Evolutionary conservation across 164 flowering plant species (phyloP).

Genomic region (Nelumbo lutea): DNA sequence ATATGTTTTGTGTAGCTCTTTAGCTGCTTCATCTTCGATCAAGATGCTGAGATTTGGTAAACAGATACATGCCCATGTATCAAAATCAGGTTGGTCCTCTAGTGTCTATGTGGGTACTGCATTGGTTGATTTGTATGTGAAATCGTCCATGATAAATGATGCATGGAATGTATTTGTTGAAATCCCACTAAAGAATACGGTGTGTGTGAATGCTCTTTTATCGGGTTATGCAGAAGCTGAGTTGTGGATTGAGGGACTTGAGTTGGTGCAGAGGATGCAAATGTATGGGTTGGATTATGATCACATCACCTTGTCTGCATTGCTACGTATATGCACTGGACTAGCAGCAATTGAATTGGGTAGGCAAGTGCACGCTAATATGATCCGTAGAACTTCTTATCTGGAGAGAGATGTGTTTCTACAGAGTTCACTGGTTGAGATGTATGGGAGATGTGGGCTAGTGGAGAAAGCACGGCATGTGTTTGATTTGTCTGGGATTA

Average conservation of each 20-base stretch:
- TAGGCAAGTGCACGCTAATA: constrained; percentile 44
- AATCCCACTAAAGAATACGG: constrained; percentile 64
- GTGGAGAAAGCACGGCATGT: constrained; percentile 43
- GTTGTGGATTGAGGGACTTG: constrained; percentile 46
- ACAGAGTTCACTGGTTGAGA: constrained; percentile 65
- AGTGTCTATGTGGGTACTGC: constrained; percentile 73
- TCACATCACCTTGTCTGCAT: constrained; percentile 47
- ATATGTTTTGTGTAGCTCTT: constrained; percentile 48
- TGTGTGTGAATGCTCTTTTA: constrained; percentile 65
- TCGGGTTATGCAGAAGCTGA: constrained; percentile 53
- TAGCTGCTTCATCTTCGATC: constrained; percentile 37
- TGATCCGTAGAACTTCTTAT: constrained; percentile 24
- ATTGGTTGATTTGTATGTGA: constrained; percentile 47
- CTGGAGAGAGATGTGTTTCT: constrained; percentile 42
- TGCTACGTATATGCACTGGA: constrained; percentile 48
- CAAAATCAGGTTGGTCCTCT: constrained; percentile 48
- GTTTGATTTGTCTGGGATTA: constrained; percentile 37
- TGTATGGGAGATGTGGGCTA: constrained; percentile 79
- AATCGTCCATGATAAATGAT: constrained; percentile 24
- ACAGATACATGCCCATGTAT: constrained; percentile 42
- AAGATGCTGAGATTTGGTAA: constrained; percentile 28
- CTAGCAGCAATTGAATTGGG: constrained; percentile 50
- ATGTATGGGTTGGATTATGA: constrained; percentile 37
- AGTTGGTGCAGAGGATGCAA: constrained; percentile 36
- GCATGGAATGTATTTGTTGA: constrained; percentile 62